These are phyloP conservation scores for Otatea glauca DNA, from an alignment of 176 grass and related monocot genomes.

Conservation along the genomic window DNA sequence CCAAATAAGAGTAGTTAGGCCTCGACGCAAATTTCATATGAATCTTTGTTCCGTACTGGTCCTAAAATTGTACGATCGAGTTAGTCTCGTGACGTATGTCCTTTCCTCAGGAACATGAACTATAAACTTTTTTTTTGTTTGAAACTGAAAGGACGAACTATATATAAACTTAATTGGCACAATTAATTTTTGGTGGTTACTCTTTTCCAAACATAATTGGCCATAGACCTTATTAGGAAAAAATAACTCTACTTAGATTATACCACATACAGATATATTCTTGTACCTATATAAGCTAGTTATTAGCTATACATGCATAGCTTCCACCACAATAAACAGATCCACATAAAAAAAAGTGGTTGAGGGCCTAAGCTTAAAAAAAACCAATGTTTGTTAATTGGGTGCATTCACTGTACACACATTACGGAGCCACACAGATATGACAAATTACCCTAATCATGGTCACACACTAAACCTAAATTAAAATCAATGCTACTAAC, in stretches of 20 bases:
- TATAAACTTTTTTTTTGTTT: neutral
- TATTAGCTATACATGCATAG: conserved; percentile 14
- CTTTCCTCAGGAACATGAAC: neutral
- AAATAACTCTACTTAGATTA: neutral
- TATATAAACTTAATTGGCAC: neutral
- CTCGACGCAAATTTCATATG: too few relatives aligned
- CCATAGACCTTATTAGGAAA: neutral
- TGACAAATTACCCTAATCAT: conserved; percentile 52
- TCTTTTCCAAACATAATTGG: neutral
- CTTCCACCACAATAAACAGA: conserved; percentile 39
- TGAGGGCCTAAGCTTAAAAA: conserved; percentile 23
- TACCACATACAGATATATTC: conserved; percentile 7
- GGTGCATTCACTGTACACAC: conserved; percentile 35
- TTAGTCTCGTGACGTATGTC: neutral
- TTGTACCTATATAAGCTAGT: neutral
- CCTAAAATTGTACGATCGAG: neutral
- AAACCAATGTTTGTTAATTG: neutral
- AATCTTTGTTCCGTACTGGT: neutral
- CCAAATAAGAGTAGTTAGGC: too few relatives aligned
- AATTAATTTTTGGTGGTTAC: neutral
- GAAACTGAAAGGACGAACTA: neutral
- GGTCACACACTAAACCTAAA: conserved; percentile 26
- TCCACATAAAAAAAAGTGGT: conserved; percentile 23
- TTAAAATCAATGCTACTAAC: neutral
- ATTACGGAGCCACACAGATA: conserved; percentile 28